A percentile compares a stretch with the other conserved stretches of the same genome.
phyloP scores from a whole-genome alignment of 2,329 filamentous ascomycete genomes.

The Clarireedia homoeocarpa region DNA sequence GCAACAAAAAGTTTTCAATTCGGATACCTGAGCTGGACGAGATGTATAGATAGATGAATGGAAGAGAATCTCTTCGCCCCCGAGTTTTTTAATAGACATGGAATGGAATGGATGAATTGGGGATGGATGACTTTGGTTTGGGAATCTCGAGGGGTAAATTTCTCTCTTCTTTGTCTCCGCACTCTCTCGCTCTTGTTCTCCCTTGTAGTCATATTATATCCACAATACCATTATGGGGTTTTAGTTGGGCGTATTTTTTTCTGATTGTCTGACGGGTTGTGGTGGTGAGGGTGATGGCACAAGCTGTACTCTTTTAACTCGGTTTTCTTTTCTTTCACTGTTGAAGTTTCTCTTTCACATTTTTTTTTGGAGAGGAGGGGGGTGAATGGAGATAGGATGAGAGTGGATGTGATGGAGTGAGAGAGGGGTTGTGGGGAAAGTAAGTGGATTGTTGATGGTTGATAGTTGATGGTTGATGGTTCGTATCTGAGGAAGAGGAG shows the following conservation, averaged over 20 bases:
- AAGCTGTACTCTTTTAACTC: not conserved
- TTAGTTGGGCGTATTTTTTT: conserved; percentile 5
- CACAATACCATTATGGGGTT: conserved; percentile 23
- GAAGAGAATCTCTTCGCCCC: too few relatives aligned
- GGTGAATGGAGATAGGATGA: too few relatives aligned
- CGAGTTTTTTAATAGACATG: too few relatives aligned
- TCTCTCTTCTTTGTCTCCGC: too few relatives aligned
- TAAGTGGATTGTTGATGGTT: not conserved
- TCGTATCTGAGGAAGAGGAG: too few relatives aligned
- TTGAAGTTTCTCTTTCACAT: not conserved
- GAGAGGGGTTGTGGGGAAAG: not conserved
- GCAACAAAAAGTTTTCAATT: conserved; percentile 15
- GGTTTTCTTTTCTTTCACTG: not conserved
- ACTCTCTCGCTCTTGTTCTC: too few relatives aligned
- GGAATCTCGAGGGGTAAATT: too few relatives aligned
- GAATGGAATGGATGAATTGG: too few relatives aligned
- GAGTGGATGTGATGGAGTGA: not conserved
- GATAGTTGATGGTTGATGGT: too few relatives aligned
- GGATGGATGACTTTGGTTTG: too few relatives aligned
- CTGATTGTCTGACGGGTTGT: not conserved
- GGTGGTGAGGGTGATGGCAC: too few relatives aligned
- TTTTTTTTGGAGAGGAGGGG: not conserved
- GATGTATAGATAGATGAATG: too few relatives aligned
- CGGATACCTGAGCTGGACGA: not conserved
- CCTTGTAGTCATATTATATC: conserved; percentile 22